Evolutionary conservation across 441 rosid species (phyloP).

Genomic region (Hura crepitans): DNA sequence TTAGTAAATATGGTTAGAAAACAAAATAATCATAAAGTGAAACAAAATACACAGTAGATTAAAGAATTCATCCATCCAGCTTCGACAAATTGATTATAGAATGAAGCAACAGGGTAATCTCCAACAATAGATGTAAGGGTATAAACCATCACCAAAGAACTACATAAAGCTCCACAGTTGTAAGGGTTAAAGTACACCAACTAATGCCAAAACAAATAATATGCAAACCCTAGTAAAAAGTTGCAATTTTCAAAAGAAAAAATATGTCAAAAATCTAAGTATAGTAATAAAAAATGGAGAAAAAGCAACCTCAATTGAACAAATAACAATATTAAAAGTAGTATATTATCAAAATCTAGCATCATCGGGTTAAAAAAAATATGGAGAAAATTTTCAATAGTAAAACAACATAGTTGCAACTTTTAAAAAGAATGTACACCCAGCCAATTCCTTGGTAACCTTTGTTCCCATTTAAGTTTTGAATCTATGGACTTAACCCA

Average conservation of each 20-base stretch:
- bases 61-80: constrained; percentile 56
- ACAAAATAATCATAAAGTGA: neutral
- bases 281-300: neutral
- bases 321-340: too few species aligned
- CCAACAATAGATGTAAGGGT: constrained; percentile 63
- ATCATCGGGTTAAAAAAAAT: too few species aligned
- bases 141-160: constrained; percentile 51
- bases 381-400: too few species aligned
- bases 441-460: too few species aligned
- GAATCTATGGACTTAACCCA: too few species aligned
- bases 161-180: constrained; percentile 55
- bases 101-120: constrained; percentile 64
- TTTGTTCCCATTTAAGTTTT: too few species aligned
- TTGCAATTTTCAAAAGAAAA: constrained; percentile 7
- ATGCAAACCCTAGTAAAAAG: constrained; percentile 43
- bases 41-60: neutral
- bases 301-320: too few species aligned
- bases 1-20: neutral
- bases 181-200: constrained; percentile 71
- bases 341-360: too few species aligned
- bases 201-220: constrained; percentile 50
- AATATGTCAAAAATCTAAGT: constrained; percentile 13
- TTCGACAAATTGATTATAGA: constrained; percentile 55
- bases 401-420: too few species aligned
- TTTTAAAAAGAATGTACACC: too few species aligned